Evolutionary conservation across 2,329 filamentous ascomycete species (phyloP).

Genomic region (Lasiodiplodia sp.): DNA sequence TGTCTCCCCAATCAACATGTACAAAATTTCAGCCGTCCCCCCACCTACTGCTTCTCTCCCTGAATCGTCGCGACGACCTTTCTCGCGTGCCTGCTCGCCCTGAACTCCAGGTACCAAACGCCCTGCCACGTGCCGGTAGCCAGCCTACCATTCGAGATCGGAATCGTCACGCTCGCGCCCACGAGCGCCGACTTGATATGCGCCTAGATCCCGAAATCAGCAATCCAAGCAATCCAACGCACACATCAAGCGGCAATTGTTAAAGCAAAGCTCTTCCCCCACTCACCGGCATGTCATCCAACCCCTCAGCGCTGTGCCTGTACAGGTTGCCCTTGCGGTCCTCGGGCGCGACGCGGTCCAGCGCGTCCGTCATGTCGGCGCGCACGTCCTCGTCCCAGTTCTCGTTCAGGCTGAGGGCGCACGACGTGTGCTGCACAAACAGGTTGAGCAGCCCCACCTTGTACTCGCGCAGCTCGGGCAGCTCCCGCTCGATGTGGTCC

Average conservation of each 20-base stretch:
- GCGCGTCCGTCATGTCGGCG: conserved; percentile 89
- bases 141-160: conserved; percentile 85
- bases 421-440: conserved; percentile 95
- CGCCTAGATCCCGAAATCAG: conserved; percentile 61
- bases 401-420: conserved; percentile 90
- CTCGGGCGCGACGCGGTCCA: conserved; percentile 88
- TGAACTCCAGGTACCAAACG: conserved; percentile 95
- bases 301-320: conserved; percentile 83
- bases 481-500: conserved; percentile 70
- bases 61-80: conserved; percentile 93
- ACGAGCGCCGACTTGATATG: conserved; percentile 93
- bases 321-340: conserved; percentile 74
- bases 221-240: background rate
- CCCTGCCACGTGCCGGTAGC: conserved; percentile 80
- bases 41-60: conserved; percentile 69
- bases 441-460: conserved; percentile 78
- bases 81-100: conserved; percentile 75
- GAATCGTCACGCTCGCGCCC: conserved; percentile 87
- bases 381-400: conserved; percentile 89
- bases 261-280: background rate
- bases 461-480: conserved; percentile 84
- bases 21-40: background rate
- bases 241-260: background rate
- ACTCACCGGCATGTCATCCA: conserved; percentile 89
- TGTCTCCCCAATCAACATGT: background rate